These are phyloP conservation scores for Scheffersomyces illinoinensis DNA, from an alignment of 1,139 yeast species.

Conservation along the genomic window DNA sequence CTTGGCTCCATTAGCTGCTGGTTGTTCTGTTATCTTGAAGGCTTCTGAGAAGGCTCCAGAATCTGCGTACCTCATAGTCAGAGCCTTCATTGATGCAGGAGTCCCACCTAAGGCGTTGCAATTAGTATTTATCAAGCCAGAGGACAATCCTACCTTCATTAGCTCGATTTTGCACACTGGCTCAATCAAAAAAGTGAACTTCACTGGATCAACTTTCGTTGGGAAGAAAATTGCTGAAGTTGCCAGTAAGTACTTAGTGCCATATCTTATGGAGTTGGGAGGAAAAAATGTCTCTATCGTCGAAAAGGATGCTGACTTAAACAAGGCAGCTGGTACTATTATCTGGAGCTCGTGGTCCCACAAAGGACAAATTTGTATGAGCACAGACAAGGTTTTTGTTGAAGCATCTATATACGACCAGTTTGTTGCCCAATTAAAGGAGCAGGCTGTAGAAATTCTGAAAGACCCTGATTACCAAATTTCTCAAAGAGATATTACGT, in stretches of 20 bases:
- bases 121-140: conserved; percentile 32
- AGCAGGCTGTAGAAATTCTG: conserved; percentile 19
- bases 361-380: conserved; percentile 51
- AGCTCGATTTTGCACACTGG: conserved; percentile 27
- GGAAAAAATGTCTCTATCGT: conserved; percentile 44
- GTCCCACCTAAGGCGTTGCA: conserved; percentile 36
- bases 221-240: conserved; percentile 33
- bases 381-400: conserved; percentile 38
- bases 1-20: conserved; percentile 49
- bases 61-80: conserved; percentile 28
- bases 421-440: conserved; percentile 18
- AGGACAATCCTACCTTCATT: conserved; percentile 23
- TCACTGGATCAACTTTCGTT: conserved; percentile 45
- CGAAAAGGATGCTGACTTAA: conserved; percentile 33
- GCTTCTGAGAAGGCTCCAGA: conserved; percentile 34
- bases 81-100: conserved; percentile 38
- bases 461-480: conserved; percentile 22
- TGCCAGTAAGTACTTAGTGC: conserved; percentile 31
- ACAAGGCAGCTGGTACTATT: conserved; percentile 27
- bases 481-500: conserved; percentile 29
- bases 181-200: conserved; percentile 34
- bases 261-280: conserved; percentile 40
- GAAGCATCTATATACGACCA: conserved; percentile 32
- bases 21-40: conserved; percentile 43
- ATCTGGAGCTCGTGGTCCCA: conserved; percentile 40